Conservation (phyloP, 495 filamentous ascomycete species). For the Penicillium turbatum region DNA sequence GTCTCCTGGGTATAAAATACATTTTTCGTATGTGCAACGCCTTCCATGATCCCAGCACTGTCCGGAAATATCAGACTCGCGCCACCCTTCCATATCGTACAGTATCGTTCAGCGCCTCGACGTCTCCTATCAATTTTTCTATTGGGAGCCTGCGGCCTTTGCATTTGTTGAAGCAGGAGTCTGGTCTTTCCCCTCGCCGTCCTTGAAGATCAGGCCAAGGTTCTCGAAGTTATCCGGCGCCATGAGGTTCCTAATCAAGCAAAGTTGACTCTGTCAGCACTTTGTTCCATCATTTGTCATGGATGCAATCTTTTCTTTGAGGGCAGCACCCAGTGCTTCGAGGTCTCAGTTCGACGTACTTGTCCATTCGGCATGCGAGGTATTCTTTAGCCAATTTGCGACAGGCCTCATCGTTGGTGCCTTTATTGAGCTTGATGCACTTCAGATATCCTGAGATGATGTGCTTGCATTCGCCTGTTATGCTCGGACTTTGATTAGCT, state of each 20-base stretch:
- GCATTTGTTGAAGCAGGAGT: neutral
- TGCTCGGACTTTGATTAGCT: neutral
- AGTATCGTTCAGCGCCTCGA: constrained; percentile 17
- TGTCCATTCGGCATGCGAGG: constrained; percentile 88
- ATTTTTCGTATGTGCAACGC: constrained; percentile 22
- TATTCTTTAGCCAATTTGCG: constrained; percentile 82
- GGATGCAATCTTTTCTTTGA: neutral
- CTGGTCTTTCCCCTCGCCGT: constrained; percentile 21
- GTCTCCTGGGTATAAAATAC: constrained; percentile 7
- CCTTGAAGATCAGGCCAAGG: constrained; percentile 69
- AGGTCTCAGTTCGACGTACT: constrained; percentile 50
- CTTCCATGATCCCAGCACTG: constrained; percentile 16
- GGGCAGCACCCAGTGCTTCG: too few relatives aligned
- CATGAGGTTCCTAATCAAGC: constrained; percentile 75
- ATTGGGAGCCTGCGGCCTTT: neutral
- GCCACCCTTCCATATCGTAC: constrained; percentile 9
- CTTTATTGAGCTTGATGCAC: constrained; percentile 76
- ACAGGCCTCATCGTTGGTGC: constrained; percentile 82
- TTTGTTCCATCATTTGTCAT: neutral
- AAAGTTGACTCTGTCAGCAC: constrained; percentile 4
- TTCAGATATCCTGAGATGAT: constrained; percentile 77
- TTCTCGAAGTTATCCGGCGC: constrained; percentile 90
- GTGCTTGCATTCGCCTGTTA: constrained; percentile 90
- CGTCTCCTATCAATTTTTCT: constrained; percentile 4
- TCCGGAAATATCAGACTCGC: neutral